Base-by-base conservation (phyloP, 148 eudicot species). In the Cornus kousa region DNA sequence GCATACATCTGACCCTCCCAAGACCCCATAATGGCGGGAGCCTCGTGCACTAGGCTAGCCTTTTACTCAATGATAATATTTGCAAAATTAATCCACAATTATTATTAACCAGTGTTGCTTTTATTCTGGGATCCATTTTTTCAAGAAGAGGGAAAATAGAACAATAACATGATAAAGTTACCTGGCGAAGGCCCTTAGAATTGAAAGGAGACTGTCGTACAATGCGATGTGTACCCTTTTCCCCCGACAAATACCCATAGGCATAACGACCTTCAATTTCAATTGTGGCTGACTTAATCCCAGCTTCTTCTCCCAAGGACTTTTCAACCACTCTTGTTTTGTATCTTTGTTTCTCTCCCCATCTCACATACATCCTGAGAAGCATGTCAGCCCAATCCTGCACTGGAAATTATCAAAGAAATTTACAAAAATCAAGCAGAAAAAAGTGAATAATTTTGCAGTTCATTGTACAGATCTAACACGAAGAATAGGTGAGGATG, bases 301-400 rank as follows among this genome's bases (percentile, higher is more conserved):
- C 99, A 62, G 99, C 99, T 88, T 96, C 99, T 82, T 96, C 99
- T 75, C 99, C 99, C 77, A 76, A 35, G 40, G 99, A 96, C 85
- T 85, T 96, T 77, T 96, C 99, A 72, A 91, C 92, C 80, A 96
- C 95, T 89, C 83, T 90, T 60, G 91, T 88, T 86, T 93, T 96
- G 81, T 94, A 93, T 48, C 87, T 84, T 81, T 93, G 99, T 78
- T 92, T 93, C 77, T 96, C 99, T 76, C 95, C 99, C 99, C 99
- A 96, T 90, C 99, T 93, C 68, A 90, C 81, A 68, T 93, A 96
- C 99, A 96, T 96, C 86, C 98, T 93, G 80, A 96, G 92, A 85
- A 96, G 94, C 98, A 96, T 96, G 72, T 96, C 99, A 85, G 99
- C 99, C 98, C 99, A 96, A 85, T 96, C 99, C 98, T 96, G 98